A percentile compares a stretch with the other conserved stretches of the same genome.
phyloP scores from a whole-genome alignment of 2,329 filamentous ascomycete genomes.

The Graphiopsis chlorocephala region DNA sequence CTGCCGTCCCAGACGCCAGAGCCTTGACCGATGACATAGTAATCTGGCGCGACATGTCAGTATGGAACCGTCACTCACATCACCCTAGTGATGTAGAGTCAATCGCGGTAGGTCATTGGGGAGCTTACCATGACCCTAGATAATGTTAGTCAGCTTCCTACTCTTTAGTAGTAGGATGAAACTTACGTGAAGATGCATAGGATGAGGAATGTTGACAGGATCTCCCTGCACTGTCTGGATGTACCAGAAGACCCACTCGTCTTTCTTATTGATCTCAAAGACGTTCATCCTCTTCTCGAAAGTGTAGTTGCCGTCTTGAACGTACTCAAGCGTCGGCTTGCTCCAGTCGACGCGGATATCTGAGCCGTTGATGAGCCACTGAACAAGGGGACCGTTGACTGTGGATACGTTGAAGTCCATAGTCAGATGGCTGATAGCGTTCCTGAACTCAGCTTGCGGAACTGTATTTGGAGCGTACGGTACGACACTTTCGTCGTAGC shows the following conservation, averaged over 20 bases:
- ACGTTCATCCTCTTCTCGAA: slow-evolving; percentile 41
- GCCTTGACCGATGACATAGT: slow-evolving; percentile 32
- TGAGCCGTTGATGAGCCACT: slow-evolving; percentile 41
- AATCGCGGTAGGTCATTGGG: background rate
- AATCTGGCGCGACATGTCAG: slow-evolving; percentile 32
- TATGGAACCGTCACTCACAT: background rate
- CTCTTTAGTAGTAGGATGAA: too few relatives aligned
- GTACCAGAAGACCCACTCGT: slow-evolving; percentile 35
- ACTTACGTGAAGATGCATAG: slow-evolving; percentile 25
- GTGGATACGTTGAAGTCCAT: slow-evolving; percentile 30
- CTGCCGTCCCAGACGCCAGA: slow-evolving; percentile 24
- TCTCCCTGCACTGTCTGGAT: slow-evolving; percentile 30
- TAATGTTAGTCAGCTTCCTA: background rate
- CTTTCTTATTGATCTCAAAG: slow-evolving; percentile 31
- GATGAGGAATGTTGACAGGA: slow-evolving; percentile 32
- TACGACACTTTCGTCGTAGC: slow-evolving; percentile 39
- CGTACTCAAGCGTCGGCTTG: slow-evolving; percentile 45
- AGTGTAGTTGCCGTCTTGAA: slow-evolving; percentile 40
- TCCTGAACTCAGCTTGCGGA: slow-evolving; percentile 30
- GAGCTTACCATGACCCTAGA: slow-evolving; percentile 38
- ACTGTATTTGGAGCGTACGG: slow-evolving; percentile 39
- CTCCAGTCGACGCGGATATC: slow-evolving; percentile 44
- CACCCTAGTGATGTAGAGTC: background rate
- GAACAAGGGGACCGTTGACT: slow-evolving; percentile 27
- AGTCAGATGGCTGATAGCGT: slow-evolving; percentile 26